Evolutionary conservation across 495 filamentous ascomycete genomes (phyloP).

Genomic region (Penicillium robsamsonii): DNA sequence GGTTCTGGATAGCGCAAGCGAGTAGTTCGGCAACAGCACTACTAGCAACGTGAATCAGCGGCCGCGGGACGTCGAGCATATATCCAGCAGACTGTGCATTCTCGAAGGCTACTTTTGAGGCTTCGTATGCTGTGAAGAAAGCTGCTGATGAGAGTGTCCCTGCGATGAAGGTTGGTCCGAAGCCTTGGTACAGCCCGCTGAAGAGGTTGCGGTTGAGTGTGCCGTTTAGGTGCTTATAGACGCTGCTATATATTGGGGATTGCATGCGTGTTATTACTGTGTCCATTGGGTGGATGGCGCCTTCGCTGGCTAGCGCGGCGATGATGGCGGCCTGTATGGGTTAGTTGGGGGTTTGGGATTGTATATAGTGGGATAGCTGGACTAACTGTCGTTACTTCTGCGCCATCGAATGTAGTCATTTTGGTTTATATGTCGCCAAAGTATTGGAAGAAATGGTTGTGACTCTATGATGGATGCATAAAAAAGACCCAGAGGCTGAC

Average conservation of each 20-base stretch:
- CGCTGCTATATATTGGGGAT: constrained; percentile 4
- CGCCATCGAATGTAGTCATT: constrained; percentile 1
- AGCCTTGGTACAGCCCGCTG: constrained; percentile 13
- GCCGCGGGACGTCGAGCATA: constrained; percentile 4
- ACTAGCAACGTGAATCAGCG: constrained; percentile 5
- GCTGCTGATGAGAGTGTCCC: not conserved
- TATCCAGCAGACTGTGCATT: constrained; percentile 11
- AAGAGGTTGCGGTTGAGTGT: constrained; percentile 9
- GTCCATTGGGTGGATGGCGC: constrained; percentile 14
- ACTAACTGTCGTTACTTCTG: constrained; percentile 1
- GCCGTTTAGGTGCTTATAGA: constrained; percentile 13
- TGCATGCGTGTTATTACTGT: constrained; percentile 17
- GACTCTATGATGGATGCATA: not conserved
- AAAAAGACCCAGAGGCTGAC: not conserved
- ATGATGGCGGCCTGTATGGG: constrained; percentile 9
- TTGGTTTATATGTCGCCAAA: not conserved
- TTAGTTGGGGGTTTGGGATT: not conserved
- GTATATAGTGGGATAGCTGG: not conserved
- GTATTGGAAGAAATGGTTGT: not conserved
- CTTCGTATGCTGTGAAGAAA: constrained; percentile 13
- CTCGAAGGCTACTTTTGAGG: constrained; percentile 8
- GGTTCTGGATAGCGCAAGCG: constrained; percentile 9
- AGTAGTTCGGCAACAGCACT: constrained; percentile 12
- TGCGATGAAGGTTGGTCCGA: constrained; percentile 10
- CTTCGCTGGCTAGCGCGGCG: constrained; percentile 13